A percentile compares a stretch with the other conserved stretches of the same genome.
These are phyloP conservation scores for Acanthamoeba rhysodes DNA, from an alignment of 208 protist genomes.

Conservation along the genomic window DNA sequence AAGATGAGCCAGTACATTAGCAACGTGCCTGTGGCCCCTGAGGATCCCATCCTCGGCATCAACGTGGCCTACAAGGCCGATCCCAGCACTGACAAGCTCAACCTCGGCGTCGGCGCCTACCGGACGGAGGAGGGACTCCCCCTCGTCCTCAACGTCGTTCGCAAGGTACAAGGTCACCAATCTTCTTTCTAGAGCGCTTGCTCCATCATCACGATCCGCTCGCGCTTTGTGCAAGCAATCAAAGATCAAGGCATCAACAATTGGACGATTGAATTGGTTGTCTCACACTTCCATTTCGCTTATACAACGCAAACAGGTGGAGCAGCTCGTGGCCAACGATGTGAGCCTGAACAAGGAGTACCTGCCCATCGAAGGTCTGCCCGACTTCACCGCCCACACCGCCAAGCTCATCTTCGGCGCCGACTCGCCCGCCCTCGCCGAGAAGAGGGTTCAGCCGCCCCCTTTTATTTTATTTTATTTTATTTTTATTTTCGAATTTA, in stretches of 20 bases:
- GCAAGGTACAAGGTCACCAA: conserved; percentile 86
- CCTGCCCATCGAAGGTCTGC: conserved; percentile 95
- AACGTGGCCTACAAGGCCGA: conserved; percentile 89
- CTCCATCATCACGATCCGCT: no score
- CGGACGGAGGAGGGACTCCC: conserved; percentile 95
- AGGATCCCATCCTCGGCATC: conserved; percentile 92
- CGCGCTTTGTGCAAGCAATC: no score
- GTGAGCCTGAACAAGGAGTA: conserved; percentile 97
- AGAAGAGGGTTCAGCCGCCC: conserved; percentile 71
- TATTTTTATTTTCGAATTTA: no score
- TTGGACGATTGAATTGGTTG: no score
- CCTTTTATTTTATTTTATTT: neutral
- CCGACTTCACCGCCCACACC: conserved; percentile 92
- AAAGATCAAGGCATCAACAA: no score
- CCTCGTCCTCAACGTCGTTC: conserved; percentile 94
- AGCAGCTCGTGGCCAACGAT: conserved; percentile 82
- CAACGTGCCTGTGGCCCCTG: conserved; percentile 81
- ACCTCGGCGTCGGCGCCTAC: conserved; percentile 99
- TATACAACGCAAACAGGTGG: conserved; percentile 78
- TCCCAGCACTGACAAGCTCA: conserved; percentile 94
- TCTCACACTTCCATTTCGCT: neutral
- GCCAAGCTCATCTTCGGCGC: conserved; percentile 94
- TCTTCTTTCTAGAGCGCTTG: no score
- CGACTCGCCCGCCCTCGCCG: conserved; percentile 84
- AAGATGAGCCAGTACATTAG: conserved; percentile 70